Evolutionary conservation across 1,284 basidiomycete genomes (phyloP).

Genomic region (Moesziomyces parantarcticus): DNA sequence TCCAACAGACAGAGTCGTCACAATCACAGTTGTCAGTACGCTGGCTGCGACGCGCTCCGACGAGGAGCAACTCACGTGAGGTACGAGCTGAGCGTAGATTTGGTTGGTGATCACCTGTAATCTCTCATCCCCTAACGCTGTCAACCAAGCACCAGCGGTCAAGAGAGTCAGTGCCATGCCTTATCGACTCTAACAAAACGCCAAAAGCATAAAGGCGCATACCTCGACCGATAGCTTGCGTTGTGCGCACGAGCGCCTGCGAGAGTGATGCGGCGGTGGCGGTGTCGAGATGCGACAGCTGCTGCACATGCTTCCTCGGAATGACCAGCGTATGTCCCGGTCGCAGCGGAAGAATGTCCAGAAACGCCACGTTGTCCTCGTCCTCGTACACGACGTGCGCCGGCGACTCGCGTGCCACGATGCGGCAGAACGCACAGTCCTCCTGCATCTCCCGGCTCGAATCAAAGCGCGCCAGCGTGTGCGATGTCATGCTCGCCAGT

Average conservation of each 20-base stretch:
- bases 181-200: no score
- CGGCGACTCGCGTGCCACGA: constrained; percentile 17
- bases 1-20: neutral
- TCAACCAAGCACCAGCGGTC: neutral
- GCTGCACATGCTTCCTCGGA: constrained; percentile 42
- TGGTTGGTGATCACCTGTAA: constrained; percentile 70
- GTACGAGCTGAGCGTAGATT: constrained; percentile 82
- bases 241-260: constrained; percentile 38
- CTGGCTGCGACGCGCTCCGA: neutral
- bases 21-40: neutral
- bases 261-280: constrained; percentile 30
- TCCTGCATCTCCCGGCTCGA: constrained; percentile 27
- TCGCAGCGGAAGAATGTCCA: constrained; percentile 79
- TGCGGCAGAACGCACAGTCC: constrained; percentile 47
- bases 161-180: neutral
- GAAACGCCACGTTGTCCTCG: constrained; percentile 76
- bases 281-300: constrained; percentile 17
- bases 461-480: constrained; percentile 42
- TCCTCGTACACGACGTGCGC: constrained; percentile 66
- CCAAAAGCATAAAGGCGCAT: constrained; percentile 7
- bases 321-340: constrained; percentile 67
- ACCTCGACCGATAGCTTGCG: constrained; percentile 45
- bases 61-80: constrained; percentile 73
- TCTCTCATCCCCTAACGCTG: constrained; percentile 54
- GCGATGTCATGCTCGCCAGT: constrained; percentile 24